Base-by-base conservation (phyloP, 2,329 filamentous ascomycete genomes). In the Aspergillus fumigatiaffinis region DNA sequence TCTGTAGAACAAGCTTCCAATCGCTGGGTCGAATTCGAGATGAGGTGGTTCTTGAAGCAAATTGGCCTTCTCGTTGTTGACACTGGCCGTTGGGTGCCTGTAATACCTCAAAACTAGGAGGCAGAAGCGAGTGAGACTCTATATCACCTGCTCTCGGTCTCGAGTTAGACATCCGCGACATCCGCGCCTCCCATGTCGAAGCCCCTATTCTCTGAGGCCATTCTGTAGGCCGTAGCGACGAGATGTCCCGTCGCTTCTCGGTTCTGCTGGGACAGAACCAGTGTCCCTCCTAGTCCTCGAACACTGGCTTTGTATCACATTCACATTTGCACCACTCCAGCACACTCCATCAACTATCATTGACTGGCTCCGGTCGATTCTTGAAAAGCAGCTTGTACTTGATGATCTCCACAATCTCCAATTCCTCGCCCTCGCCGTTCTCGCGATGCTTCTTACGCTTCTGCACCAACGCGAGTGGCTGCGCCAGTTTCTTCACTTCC, bases 381-480 rank as follows among this genome's bases (percentile, higher is more conserved):
- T 88, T 87, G 75, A 97, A 97, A 49, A 96, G 77, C 63, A 97
- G 78, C 79, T 96, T 97, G 71, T 88, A 89, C 78, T 87, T 89
- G 62, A 97, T 82, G 65, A 97, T 85, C 74, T 97, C 93, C 52
- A 92, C 86, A 62, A 97, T 84, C 76, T 97, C 92, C 53, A 97
- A 71, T 50, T 72, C 71, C 65, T 73, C 78, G 51, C 61, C 67
- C 7, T 63, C 64, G 59, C 42, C 35, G 14, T 35, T 26, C 51
- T 44, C 28, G 51, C 63, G 47, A 32, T 58, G 62, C 53, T 53
- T 59, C 57, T 71, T 65, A 49, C 80, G 81, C 66, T 83, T 85
- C 61, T 86, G 82, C 25, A 97, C 80, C n/a, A 97, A 80, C 3
- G 88, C 94, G 63, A 97, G 71, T 2, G 92, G 87, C 68, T 85